These are phyloP conservation scores for Neurospora africana DNA, from an alignment of 495 filamentous ascomycete species.

Conservation along the genomic window DNA sequence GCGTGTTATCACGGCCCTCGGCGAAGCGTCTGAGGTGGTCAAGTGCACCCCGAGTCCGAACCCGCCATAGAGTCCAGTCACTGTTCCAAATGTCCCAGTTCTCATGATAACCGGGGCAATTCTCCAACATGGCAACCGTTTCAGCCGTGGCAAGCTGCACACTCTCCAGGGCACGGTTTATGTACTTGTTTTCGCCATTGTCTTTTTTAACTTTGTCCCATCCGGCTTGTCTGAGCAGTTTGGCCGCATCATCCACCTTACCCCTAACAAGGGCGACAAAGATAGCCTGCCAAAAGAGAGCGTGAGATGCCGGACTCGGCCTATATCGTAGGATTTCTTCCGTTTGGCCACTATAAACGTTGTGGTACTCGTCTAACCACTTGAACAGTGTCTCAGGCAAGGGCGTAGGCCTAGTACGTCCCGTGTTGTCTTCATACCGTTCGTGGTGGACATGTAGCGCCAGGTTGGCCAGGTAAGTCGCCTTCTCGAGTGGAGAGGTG, in stretches of 20 bases:
- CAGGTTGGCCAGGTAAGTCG: slow-evolving; percentile 59
- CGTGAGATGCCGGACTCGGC: slow-evolving; percentile 62
- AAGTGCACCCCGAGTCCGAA: slow-evolving; percentile 52
- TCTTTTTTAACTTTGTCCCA: slow-evolving; percentile 55
- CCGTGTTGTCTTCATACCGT: slow-evolving; percentile 29
- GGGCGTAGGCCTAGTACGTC: slow-evolving; percentile 28
- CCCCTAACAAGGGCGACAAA: slow-evolving; percentile 60
- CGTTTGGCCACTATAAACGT: slow-evolving; percentile 48
- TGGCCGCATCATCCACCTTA: slow-evolving; percentile 49
- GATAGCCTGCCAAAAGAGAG: slow-evolving; percentile 70
- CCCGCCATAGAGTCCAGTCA: slow-evolving; percentile 72
- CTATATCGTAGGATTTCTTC: slow-evolving; percentile 47
- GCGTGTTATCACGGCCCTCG: slow-evolving; percentile 49
- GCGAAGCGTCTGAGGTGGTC: slow-evolving; percentile 62
- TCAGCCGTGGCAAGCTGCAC: slow-evolving; percentile 57
- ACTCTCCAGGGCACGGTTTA: slow-evolving; percentile 58
- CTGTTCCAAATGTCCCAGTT: slow-evolving; percentile 68
- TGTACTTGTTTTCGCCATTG: slow-evolving; percentile 51
- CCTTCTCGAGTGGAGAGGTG: slow-evolving; percentile 53
- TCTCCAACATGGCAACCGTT: slow-evolving; percentile 52
- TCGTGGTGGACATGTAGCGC: slow-evolving; percentile 69
- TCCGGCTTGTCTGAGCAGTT: slow-evolving; percentile 56
- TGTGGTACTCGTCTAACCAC: slow-evolving; percentile 66
- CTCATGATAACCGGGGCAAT: slow-evolving; percentile 53
- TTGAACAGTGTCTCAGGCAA: slow-evolving; percentile 65